Evolutionary conservation across 108 stramenopile species (phyloP), one percentile per base, ranked within the genome.

Genomic region (Asterionellopsis glacialis): DNA sequence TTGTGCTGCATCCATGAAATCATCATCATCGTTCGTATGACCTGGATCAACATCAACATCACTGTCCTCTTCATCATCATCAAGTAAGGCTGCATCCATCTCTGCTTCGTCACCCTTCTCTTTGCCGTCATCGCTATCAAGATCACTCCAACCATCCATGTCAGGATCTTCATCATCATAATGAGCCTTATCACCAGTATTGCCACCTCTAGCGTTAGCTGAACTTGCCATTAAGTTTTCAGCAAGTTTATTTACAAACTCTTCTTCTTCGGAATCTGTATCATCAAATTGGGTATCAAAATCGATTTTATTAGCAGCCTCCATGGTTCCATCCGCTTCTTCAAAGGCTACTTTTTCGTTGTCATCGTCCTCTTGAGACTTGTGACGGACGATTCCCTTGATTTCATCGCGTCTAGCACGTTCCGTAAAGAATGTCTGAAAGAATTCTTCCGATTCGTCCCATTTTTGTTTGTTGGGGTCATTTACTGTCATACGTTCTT

Each of bases 81-180:
- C 51, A 33, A 57, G 22, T 10, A 26, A 39, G 2, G 7, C 33
- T 33, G 33, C 33, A 33, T 33, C 33, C 33, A 33, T 33, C 11
- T 52, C 40, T 1, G 12, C 39, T 13, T 24, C 75, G 23, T 65
- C 74, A 11, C 48, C 68, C 21, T 55, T 77, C 2, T 52, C 64
- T 14, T 83, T 76, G 24, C 76, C 85, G 18, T 79, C 77, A 41
- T 81, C 80, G 22, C 59, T 69, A 28, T 80, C 81, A 56, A 84
- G 67, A 61, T 92, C 89, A 63, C 74, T 82, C 94, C 93, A 95
- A 45, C 68, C 93, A 22, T 85, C 93, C 81, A 87, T 88, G 63
- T 96, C 94, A n/a, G 87, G 88, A 67, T 91, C 93, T 65, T 95
- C 96, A 48, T 94, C 94, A 41, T 95, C 95, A 43, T 79, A 69